Evolutionary conservation across 208 protist genomes (phyloP), one percentile per base, ranked within the genome.

Genomic region (Crithidia brevicula): DNA sequence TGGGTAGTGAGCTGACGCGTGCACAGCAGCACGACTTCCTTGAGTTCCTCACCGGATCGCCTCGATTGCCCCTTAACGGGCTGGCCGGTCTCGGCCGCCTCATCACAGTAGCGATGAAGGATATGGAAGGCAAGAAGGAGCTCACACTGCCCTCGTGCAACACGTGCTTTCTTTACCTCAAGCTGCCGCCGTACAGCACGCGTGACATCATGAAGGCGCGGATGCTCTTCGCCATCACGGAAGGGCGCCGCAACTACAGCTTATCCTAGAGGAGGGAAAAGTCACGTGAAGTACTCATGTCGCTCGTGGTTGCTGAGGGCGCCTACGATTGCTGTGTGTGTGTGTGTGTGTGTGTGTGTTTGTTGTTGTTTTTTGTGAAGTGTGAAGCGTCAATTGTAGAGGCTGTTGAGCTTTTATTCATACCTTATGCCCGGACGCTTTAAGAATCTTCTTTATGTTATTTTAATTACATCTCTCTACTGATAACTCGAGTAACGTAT

Each of bases 101-200:
- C 60, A 95, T 96, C 49, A 91, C 85, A 0, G 85, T 96, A 20
- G 92, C 89, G 45, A 79, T 82, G 60, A 94, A 94, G 64, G 89
- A 94, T 20, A 77, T 96, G 68, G 92, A 93, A 25, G 76, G 60
- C 25, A 40, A 47, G 7, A 75, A 72, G 3, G 83, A 95, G 73
- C 76, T 86, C 36, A 93, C 82, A 34, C 78, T 97, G 22, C 93
- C 93, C 0, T 97, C 93, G 2, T 95, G 89, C 69, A 97, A 93
- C 70, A 97, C 93, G 2, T 97, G 93, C 70, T 97, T 97, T 47
- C 56, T 93, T 15, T 97, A 97, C 65, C 66, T 97, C 31, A 97
- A 97, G 71, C 76, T 97, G 22, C 93, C 93, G 4, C 89, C 91
- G 8, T 97, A 97, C 74, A 83, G 64, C 23, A 85, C 82, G 0